These are phyloP conservation scores for Alloascoidea africana DNA, from an alignment of 805 yeast genomes.

Conservation along the genomic window DNA sequence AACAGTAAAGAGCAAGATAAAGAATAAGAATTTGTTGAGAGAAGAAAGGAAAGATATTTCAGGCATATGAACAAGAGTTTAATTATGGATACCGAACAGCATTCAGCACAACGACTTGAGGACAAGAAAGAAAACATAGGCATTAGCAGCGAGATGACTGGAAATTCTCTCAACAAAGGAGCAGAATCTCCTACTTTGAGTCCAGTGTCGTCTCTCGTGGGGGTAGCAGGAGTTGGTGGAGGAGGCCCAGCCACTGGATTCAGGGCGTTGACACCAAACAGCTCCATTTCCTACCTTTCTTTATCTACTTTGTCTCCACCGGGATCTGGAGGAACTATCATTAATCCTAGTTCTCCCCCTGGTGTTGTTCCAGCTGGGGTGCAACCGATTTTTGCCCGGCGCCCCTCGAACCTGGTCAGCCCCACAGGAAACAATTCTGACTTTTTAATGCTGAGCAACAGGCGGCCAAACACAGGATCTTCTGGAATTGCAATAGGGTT, in stretches of 20 bases:
- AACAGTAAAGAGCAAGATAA: no score
- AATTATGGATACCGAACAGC: no score
- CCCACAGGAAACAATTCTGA: background rate
- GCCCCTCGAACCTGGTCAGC: background rate
- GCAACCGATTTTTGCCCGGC: background rate
- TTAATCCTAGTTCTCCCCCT: background rate
- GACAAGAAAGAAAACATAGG: no score
- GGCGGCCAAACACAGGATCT: no score
- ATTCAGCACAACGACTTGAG: no score
- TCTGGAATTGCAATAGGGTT: no score
- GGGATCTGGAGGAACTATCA: background rate
- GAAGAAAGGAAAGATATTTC: no score
- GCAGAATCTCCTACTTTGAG: slow-evolving; percentile 1
- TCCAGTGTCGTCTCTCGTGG: background rate
- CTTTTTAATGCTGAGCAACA: no score
- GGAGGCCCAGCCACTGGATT: background rate
- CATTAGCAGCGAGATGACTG: no score
- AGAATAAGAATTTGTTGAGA: no score
- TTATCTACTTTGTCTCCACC: background rate
- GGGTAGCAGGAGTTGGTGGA: background rate
- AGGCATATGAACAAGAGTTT: no score
- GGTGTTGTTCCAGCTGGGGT: background rate
- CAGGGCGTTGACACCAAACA: background rate
- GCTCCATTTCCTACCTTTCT: background rate
- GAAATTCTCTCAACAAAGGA: no score